Conservation (phyloP, 139 green algal genomes). For the Pseudopediastrum boryanum region DNA sequence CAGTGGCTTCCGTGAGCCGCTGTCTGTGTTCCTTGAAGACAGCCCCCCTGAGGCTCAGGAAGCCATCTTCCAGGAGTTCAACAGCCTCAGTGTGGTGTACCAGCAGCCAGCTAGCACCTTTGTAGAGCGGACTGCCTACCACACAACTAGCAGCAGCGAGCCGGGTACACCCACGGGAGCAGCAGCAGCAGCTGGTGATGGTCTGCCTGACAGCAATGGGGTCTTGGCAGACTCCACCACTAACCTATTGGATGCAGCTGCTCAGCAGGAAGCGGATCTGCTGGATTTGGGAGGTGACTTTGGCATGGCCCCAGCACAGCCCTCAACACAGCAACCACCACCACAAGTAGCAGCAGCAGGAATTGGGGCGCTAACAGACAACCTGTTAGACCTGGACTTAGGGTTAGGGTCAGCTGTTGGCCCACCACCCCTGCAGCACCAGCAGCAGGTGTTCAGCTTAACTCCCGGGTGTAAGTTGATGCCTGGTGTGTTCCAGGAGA, state of each 20-base stretch:
- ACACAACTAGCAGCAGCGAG: not conserved
- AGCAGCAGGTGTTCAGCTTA: slow-evolving; percentile 18
- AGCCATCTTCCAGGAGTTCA: slow-evolving; percentile 94
- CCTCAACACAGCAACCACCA: not conserved
- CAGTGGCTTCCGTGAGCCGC: slow-evolving; percentile 66
- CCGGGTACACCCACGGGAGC: not conserved
- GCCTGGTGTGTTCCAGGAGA: slow-evolving; percentile 69
- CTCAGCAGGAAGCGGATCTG: slow-evolving; percentile 49
- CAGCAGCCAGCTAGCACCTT: slow-evolving; percentile 60
- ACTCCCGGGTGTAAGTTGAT: slow-evolving; percentile 40
- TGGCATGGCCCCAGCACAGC: no score
- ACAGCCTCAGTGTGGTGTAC: slow-evolving; percentile 89
- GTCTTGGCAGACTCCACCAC: slow-evolving; percentile 59
- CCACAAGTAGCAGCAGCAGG: slow-evolving; percentile 7
- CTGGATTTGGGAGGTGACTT: slow-evolving; percentile 22
- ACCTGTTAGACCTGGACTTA: not conserved
- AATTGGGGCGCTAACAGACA: not conserved
- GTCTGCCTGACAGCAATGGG: slow-evolving; percentile 30
- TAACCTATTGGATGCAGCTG: slow-evolving; percentile 55
- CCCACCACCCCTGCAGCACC: slow-evolving; percentile 7
- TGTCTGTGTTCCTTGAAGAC: slow-evolving; percentile 38
- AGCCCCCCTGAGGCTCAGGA: slow-evolving; percentile 48
- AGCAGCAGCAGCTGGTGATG: slow-evolving; percentile 2
- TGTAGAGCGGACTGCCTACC: slow-evolving; percentile 28
- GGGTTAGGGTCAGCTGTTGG: not conserved